A percentile compares a stretch with the other conserved stretches of the same genome.
Evolutionary conservation across 192 early-diverging fungal genomes (phyloP).

Genomic region (Coemansia nantahalensis): DNA sequence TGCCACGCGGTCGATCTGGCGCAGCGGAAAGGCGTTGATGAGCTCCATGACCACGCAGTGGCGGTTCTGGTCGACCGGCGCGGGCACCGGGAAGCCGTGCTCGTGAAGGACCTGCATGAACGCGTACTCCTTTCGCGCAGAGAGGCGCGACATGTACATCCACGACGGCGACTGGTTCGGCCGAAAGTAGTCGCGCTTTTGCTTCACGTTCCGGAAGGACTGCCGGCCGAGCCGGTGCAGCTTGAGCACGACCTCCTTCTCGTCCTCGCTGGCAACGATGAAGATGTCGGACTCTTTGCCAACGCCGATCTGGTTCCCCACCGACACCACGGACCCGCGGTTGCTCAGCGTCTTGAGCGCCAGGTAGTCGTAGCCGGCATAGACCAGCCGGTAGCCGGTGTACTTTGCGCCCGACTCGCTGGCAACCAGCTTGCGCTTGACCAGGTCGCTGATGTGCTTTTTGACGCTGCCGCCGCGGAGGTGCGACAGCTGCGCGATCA

Average conservation of each 20-base stretch:
- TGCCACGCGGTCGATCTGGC: conserved; percentile 80
- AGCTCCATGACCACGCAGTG: conserved; percentile 98
- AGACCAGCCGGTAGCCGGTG: conserved; percentile 95
- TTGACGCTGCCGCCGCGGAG: conserved; percentile 81
- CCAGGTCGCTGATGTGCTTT: conserved; percentile 81
- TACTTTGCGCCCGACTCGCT: conserved; percentile 61
- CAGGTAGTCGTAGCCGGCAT: conserved; percentile 99
- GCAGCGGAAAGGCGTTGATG: conserved; percentile 92
- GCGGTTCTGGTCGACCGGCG: conserved; percentile 87
- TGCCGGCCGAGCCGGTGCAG: conserved; percentile 94
- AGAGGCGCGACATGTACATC: conserved; percentile 99
- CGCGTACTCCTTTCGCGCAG: conserved; percentile 97
- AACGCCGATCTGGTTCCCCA: conserved; percentile 99
- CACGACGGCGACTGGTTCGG: conserved; percentile 94
- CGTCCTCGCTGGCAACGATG: conserved; percentile 92
- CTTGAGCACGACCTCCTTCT: conserved; percentile 90
- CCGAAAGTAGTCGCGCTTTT: conserved; percentile 95
- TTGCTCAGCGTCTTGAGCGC: conserved; percentile 91
- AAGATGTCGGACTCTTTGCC: conserved; percentile 99
- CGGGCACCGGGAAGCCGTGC: conserved; percentile 95
- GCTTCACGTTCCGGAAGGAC: conserved; percentile 96
- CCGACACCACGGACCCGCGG: conserved; percentile 83
- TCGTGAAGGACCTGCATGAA: conserved; percentile 98
- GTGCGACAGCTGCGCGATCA: conserved; percentile 94
- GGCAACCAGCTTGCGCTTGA: conserved; percentile 88